Percentiles rank a stretch among this genome's conserved stretches.
phyloP scores from a whole-genome alignment of 2,329 filamentous ascomycete species.

The Fusarium sp. region DNA sequence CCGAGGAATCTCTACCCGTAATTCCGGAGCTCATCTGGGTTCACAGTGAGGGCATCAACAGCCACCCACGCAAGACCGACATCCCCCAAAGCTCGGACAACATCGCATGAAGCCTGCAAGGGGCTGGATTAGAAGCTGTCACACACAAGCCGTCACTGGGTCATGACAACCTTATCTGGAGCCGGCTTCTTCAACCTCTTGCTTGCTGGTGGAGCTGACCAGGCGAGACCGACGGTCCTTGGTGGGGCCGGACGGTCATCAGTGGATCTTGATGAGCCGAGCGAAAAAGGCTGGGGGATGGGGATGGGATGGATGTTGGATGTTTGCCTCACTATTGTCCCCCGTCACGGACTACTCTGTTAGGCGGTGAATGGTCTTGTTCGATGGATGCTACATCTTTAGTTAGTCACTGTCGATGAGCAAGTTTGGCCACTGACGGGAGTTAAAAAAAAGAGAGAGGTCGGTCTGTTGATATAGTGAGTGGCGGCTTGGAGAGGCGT shows the following conservation, averaged over 20 bases:
- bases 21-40: background rate
- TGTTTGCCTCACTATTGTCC: background rate
- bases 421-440: background rate
- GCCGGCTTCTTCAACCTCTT: background rate
- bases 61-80: background rate
- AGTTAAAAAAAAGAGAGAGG: background rate
- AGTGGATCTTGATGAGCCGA: constrained; percentile 1
- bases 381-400: background rate
- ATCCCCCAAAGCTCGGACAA: background rate
- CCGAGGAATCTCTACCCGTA: background rate
- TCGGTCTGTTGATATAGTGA: background rate
- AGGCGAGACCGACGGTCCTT: background rate
- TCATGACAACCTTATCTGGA: background rate
- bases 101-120: background rate
- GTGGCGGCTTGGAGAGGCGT: background rate
- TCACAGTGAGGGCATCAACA: background rate
- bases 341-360: background rate
- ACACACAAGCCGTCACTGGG: background rate
- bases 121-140: background rate
- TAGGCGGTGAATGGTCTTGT: background rate
- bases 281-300: background rate
- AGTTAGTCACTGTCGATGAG: background rate
- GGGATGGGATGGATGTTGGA: background rate
- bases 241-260: background rate
- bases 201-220: background rate